Evolutionary conservation across 495 filamentous ascomycete species (phyloP).

Genomic region (Astrocystis sublimbata): DNA sequence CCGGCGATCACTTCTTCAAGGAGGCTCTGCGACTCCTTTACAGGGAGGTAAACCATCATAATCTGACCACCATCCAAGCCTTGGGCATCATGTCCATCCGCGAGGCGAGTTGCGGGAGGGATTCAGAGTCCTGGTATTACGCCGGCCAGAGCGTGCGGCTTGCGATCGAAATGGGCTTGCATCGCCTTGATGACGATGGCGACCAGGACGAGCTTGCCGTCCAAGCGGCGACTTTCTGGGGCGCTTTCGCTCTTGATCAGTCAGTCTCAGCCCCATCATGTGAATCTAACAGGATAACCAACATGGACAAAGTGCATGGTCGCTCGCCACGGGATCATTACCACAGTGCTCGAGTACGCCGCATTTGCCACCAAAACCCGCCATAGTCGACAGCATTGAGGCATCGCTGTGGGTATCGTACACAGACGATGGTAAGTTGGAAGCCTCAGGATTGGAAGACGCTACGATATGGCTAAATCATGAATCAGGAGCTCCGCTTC

Average conservation of each 20-base stretch:
- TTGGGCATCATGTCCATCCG: slow-evolving; percentile 72
- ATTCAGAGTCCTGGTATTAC: slow-evolving; percentile 68
- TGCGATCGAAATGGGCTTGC: slow-evolving; percentile 66
- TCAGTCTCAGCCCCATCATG: slow-evolving; percentile 36
- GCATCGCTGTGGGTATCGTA: slow-evolving; percentile 59
- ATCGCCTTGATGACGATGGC: slow-evolving; percentile 46
- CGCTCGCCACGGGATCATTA: slow-evolving; percentile 61
- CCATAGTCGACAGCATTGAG: slow-evolving; percentile 56
- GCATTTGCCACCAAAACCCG: slow-evolving; percentile 57
- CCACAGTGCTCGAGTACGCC: slow-evolving; percentile 62
- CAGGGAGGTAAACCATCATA: slow-evolving; percentile 57
- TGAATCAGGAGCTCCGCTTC: slow-evolving; percentile 44
- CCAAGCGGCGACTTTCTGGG: slow-evolving; percentile 71
- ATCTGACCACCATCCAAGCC: slow-evolving; percentile 76
- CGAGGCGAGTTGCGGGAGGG: slow-evolving; percentile 62
- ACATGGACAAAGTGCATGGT: slow-evolving; percentile 57
- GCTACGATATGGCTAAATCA: slow-evolving; percentile 14
- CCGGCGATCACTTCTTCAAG: slow-evolving; percentile 72
- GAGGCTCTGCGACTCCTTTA: slow-evolving; percentile 63
- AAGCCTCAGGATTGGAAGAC: background rate
- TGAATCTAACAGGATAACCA: slow-evolving; percentile 22
- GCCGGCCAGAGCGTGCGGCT: slow-evolving; percentile 66
- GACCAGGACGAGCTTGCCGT: slow-evolving; percentile 60
- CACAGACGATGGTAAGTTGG: slow-evolving; percentile 53
- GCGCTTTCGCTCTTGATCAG: slow-evolving; percentile 69